phyloP scores from a whole-genome alignment of 257 asterid genomes.

The Salvia miltiorrhiza region DNA sequence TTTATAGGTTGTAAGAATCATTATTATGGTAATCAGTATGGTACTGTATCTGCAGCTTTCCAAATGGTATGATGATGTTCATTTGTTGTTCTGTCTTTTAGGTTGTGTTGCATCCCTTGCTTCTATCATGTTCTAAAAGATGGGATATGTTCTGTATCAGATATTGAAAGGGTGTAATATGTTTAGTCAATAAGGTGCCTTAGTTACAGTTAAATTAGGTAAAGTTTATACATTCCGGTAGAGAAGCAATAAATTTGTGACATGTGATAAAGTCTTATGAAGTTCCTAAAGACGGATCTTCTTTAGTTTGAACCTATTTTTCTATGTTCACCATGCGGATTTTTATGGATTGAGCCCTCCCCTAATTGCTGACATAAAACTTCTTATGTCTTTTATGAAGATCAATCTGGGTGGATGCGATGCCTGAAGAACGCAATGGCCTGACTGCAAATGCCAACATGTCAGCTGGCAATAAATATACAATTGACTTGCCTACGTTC shows the following conservation, averaged over 20 bases:
- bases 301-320: background rate
- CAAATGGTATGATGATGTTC: background rate
- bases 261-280: background rate
- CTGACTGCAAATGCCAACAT: constrained; percentile 25
- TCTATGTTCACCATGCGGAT: background rate
- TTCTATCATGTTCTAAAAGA: background rate
- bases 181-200: background rate
- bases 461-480: constrained; percentile 28
- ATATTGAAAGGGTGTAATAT: background rate
- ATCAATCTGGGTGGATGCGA: constrained; percentile 22
- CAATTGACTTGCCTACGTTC: constrained; percentile 47
- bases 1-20: background rate
- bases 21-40: background rate
- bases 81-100: background rate
- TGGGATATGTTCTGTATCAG: background rate
- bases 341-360: background rate
- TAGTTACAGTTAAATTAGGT: background rate
- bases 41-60: background rate
- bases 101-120: background rate
- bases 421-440: constrained; percentile 48
- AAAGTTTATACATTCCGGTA: background rate
- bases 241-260: background rate
- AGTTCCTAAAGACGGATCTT: background rate
- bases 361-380: background rate
- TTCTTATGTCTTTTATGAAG: constrained; percentile 8